phyloP scores from a whole-genome alignment of 345 rosid genomes.

The Salix udensis region DNA sequence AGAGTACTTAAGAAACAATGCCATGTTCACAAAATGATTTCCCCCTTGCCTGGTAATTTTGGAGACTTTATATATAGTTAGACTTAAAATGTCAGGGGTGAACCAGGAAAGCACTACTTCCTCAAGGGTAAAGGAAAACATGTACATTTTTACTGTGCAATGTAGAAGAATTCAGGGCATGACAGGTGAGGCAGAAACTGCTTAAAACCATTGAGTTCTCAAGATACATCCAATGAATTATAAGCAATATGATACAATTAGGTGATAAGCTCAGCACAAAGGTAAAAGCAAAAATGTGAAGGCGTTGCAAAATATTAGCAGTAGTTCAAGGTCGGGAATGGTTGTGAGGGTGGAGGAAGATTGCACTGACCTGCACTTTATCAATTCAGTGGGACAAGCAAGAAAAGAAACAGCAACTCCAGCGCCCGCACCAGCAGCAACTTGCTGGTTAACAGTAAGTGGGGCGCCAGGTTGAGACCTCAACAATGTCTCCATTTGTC shows the following conservation, averaged over 20 bases:
- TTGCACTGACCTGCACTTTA: conserved; percentile 82
- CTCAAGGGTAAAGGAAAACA: neutral
- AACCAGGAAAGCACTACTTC: neutral
- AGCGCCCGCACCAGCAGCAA: conserved; percentile 83
- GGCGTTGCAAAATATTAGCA: neutral
- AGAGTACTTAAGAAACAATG: neutral
- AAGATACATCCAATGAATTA: neutral
- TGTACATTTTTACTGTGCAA: neutral
- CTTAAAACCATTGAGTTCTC: neutral
- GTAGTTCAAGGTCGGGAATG: neutral
- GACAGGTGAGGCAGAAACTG: neutral
- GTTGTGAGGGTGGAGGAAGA: neutral
- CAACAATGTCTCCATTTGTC: conserved; percentile 80
- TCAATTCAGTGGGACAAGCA: conserved; percentile 96
- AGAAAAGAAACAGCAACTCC: conserved; percentile 93
- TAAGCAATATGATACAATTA: too few species aligned
- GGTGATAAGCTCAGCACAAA: too few species aligned
- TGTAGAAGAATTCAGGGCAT: neutral
- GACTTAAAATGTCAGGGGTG: neutral
- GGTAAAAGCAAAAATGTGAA: neutral
- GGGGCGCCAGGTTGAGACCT: conserved; percentile 83
- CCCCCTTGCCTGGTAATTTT: neutral
- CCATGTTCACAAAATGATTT: neutral
- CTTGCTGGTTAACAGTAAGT: conserved; percentile 74
- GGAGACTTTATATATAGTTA: neutral